These are phyloP conservation scores for Diaporthe ampelina DNA, from an alignment of 2,329 filamentous ascomycete species.

Conservation along the genomic window DNA sequence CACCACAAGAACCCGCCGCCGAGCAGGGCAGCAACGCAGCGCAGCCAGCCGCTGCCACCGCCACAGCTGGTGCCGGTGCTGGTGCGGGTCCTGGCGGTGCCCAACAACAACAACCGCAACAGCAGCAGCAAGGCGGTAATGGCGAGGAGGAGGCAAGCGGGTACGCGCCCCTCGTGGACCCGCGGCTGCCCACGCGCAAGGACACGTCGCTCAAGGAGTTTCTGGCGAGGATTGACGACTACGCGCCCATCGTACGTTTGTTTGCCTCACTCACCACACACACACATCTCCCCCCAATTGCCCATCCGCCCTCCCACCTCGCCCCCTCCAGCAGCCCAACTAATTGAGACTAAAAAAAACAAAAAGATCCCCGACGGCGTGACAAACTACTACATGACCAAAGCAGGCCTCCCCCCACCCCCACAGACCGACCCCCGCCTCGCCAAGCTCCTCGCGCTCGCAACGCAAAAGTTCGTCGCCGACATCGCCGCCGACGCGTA, in stretches of 20 bases:
- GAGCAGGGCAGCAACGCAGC: constrained; percentile 40
- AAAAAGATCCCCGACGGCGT: constrained; percentile 95
- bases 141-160: constrained; percentile 29
- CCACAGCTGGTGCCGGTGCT: no score
- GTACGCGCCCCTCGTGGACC: constrained; percentile 38
- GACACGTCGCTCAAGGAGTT: constrained; percentile 95
- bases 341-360: no score
- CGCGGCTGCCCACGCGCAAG: constrained; percentile 82
- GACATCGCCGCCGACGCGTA: constrained; percentile 98
- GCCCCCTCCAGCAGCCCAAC: no score
- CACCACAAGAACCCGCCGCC: constrained; percentile 43
- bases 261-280: no score
- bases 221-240: constrained; percentile 96
- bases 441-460: constrained; percentile 91
- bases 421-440: constrained; percentile 92
- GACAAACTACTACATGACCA: constrained; percentile 97
- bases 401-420: constrained; percentile 92
- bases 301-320: no score
- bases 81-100: no score
- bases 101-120: no score
- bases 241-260: constrained; percentile 94
- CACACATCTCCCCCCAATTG: no score
- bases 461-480: constrained; percentile 99
- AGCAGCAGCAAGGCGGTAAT: constrained; percentile 11
- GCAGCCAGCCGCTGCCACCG: constrained; percentile 38